Conservation (phyloP, 148 eudicot genomes). For the Polygonum aviculare region DNA sequence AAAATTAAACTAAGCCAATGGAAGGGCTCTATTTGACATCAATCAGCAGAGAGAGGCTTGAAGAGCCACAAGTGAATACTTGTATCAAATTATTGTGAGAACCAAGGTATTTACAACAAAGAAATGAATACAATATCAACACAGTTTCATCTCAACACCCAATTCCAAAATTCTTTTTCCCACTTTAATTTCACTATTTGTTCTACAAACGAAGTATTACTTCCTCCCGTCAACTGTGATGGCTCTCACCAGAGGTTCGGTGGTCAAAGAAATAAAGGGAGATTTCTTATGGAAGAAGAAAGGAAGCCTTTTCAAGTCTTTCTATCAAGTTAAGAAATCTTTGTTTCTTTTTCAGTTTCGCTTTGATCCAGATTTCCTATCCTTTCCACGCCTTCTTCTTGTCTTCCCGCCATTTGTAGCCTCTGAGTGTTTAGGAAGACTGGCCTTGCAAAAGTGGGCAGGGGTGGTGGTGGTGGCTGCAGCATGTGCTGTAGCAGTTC, state of each 20-base stretch:
- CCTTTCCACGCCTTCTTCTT: constrained; percentile 45
- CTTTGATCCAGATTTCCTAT: constrained; percentile 43
- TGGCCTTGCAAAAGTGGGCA: constrained; percentile 17
- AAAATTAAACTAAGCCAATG: too few relatives aligned
- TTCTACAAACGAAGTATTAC: background rate
- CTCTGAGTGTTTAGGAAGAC: constrained; percentile 12
- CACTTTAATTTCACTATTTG: background rate
- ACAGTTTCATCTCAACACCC: constrained; percentile 12
- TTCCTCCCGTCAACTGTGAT: background rate
- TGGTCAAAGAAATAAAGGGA: too few relatives aligned
- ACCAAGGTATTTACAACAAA: constrained; percentile 41
- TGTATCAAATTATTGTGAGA: constrained; percentile 10
- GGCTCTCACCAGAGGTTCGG: background rate
- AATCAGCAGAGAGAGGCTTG: too few relatives aligned
- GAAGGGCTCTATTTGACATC: too few relatives aligned
- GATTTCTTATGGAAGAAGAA: too few relatives aligned
- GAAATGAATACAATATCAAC: constrained; percentile 25
- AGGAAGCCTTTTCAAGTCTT: too few relatives aligned
- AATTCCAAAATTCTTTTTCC: constrained; percentile 6
- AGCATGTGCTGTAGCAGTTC: constrained; percentile 58
- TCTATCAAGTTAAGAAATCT: too few relatives aligned
- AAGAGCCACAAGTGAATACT: background rate
- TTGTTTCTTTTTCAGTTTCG: constrained; percentile 42
- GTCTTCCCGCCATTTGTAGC: constrained; percentile 12
- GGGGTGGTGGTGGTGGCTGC: constrained; percentile 24